Conservation (phyloP, 1,139 yeast genomes). For the Entelexis sorbosivorans region DNA sequence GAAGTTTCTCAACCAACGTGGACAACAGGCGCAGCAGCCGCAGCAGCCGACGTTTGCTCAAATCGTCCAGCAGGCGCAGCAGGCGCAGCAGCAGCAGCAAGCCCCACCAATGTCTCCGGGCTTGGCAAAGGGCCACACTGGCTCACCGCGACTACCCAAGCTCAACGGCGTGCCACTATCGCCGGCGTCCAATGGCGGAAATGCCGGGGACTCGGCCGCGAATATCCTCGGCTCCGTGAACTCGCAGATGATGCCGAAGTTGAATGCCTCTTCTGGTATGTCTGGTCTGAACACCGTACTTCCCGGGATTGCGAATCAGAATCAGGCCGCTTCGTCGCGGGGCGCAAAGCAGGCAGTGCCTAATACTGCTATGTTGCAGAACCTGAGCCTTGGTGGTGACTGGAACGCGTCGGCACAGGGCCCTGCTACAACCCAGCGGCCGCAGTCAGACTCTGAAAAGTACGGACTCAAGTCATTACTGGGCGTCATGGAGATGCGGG, state of each 20-base stretch:
- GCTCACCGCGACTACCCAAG: conserved; percentile 1
- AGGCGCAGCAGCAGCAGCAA: conserved; percentile 8
- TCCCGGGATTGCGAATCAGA: conserved; percentile 15
- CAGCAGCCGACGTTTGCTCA: conserved; percentile 21
- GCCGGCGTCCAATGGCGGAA: neutral
- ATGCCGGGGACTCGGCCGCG: conserved; percentile 8
- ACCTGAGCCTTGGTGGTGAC: conserved; percentile 5
- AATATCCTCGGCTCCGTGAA: conserved; percentile 19
- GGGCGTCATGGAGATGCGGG: conserved; percentile 50
- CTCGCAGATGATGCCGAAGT: conserved; percentile 21
- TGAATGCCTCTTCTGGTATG: conserved; percentile 19
- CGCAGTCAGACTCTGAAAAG: conserved; percentile 27
- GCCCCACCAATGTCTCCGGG: neutral
- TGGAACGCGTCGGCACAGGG: neutral
- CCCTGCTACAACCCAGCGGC: conserved; percentile 2
- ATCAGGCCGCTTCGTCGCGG: conserved; percentile 17
- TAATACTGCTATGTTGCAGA: conserved; percentile 7
- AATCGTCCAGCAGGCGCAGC: conserved; percentile 18
- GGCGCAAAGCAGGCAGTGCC: neutral
- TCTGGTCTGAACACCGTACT: conserved; percentile 20
- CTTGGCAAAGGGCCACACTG: neutral
- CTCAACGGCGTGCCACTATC: neutral
- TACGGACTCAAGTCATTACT: conserved; percentile 69
- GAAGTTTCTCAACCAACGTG: neutral
- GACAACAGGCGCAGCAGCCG: conserved; percentile 7